A percentile compares a stretch with the other conserved stretches of the same genome.
These are phyloP conservation scores for Picochlorum sp. DNA, from an alignment of 139 green algal species.

Conservation along the genomic window DNA sequence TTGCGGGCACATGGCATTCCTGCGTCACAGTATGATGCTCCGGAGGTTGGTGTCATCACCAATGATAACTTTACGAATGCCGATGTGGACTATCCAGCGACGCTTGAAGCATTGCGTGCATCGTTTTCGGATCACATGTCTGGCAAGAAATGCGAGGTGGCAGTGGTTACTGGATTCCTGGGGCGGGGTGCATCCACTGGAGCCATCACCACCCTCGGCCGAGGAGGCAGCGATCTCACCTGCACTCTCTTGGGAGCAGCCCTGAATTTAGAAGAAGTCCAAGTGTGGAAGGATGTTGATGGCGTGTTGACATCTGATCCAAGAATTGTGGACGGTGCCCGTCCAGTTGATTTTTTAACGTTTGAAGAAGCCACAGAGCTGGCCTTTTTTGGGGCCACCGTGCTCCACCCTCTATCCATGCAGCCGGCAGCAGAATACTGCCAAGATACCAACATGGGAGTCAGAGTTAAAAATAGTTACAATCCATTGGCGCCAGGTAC, in stretches of 20 bases:
- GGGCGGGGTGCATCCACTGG: conserved; percentile 57
- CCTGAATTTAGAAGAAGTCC: conserved; percentile 71
- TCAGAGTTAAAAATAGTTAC: conserved; percentile 98
- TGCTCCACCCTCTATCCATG: conserved; percentile 96
- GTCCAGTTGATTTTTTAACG: conserved; percentile 79
- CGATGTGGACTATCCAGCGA: conserved; percentile 48
- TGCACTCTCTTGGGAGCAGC: conserved; percentile 89
- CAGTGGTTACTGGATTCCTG: conserved; percentile 94
- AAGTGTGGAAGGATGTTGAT: conserved; percentile 99
- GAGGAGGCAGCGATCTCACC: conserved; percentile 90
- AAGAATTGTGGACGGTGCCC: conserved; percentile 63
- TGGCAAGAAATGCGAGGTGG: conserved; percentile 30
- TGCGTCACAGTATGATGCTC: conserved; percentile 80
- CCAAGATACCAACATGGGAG: conserved; percentile 44
- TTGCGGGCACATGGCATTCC: conserved; percentile 49
- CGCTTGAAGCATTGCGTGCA: conserved; percentile 31
- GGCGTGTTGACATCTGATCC: conserved; percentile 94
- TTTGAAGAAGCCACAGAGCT: conserved; percentile 98
- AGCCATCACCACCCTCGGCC: conserved; percentile 93
- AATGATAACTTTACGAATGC: conserved; percentile 91
- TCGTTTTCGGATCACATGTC: conserved; percentile 19
- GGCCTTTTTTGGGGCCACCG: conserved; percentile 92
- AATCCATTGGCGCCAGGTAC: conserved; percentile 79
- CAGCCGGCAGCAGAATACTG: conserved; percentile 65
- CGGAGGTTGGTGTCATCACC: conserved; percentile 76